A percentile compares a stretch with the other conserved stretches of the same genome.
Evolutionary conservation across 1,139 yeast genomes (phyloP).

Genomic region (Trichomonascaceae sp.): DNA sequence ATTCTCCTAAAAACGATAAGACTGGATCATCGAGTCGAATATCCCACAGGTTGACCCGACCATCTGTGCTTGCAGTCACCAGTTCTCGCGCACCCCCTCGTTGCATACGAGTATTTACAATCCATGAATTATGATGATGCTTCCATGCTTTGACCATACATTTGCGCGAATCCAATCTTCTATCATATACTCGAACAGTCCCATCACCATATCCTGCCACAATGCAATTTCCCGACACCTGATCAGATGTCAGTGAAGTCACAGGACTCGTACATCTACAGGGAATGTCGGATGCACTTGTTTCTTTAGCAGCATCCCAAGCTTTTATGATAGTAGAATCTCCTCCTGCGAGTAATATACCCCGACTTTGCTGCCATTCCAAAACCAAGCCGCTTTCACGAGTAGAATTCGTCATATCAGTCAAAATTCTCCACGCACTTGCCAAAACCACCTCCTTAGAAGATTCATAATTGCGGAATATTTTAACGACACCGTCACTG

Average conservation of each 20-base stretch:
- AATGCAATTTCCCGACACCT: slow-evolving; percentile 87
- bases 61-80: slow-evolving; percentile 75
- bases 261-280: slow-evolving; percentile 88
- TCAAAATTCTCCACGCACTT: slow-evolving; percentile 86
- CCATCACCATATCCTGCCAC: slow-evolving; percentile 96
- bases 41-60: slow-evolving; percentile 86
- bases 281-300: slow-evolving; percentile 80
- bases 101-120: slow-evolving; percentile 87
- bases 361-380: slow-evolving; percentile 97
- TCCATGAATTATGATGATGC: slow-evolving; percentile 47
- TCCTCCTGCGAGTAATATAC: slow-evolving; percentile 86
- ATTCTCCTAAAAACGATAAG: slow-evolving; percentile 53
- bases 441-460: slow-evolving; percentile 53
- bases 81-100: slow-evolving; percentile 93
- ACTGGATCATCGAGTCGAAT: slow-evolving; percentile 71
- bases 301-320: slow-evolving; percentile 96
- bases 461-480: slow-evolving; percentile 71
- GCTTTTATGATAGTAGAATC: slow-evolving; percentile 86
- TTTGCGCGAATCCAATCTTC: slow-evolving; percentile 77
- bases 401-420: slow-evolving; percentile 56
- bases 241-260: slow-evolving; percentile 87
- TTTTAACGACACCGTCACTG: slow-evolving; percentile 85
- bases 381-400: slow-evolving; percentile 79
- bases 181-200: slow-evolving; percentile 79
- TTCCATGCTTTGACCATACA: slow-evolving; percentile 84